A percentile compares a stretch with the other conserved stretches of the same genome.
phyloP scores from a whole-genome alignment of 805 yeast genomes.

The Ogataea paradorogensis region DNA sequence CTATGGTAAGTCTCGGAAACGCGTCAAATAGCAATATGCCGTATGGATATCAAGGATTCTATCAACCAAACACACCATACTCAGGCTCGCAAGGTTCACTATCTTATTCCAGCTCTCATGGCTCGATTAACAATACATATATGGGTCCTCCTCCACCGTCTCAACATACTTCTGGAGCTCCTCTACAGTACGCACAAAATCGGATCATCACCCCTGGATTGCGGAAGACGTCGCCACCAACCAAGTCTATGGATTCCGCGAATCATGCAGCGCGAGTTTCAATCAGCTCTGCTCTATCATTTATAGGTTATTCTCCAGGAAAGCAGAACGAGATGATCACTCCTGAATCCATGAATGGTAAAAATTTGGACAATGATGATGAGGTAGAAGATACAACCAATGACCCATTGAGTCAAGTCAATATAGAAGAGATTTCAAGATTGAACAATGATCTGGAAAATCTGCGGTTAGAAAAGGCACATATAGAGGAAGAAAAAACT shows the following conservation, averaged over 20 bases:
- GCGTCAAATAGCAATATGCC: slow-evolving; percentile 5
- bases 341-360: slow-evolving; percentile 20
- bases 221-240: slow-evolving; percentile 14
- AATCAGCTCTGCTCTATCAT: slow-evolving; percentile 25
- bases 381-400: slow-evolving; percentile 10
- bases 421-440: slow-evolving; percentile 11
- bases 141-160: slow-evolving; percentile 7
- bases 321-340: slow-evolving; percentile 13
- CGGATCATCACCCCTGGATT: slow-evolving; percentile 26
- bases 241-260: slow-evolving; percentile 2
- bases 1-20: slow-evolving; percentile 6
- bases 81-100: not conserved
- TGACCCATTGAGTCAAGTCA: slow-evolving; percentile 12
- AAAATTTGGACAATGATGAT: slow-evolving; percentile 9
- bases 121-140: slow-evolving; percentile 3
- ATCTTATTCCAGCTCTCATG: slow-evolving; percentile 4
- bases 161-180: slow-evolving; percentile 5
- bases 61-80: slow-evolving; percentile 3
- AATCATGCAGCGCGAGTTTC: slow-evolving; percentile 23
- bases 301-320: slow-evolving; percentile 19
- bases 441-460: slow-evolving; percentile 11
- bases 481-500: slow-evolving; percentile 6
- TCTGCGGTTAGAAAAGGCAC: slow-evolving; percentile 15
- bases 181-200: slow-evolving; percentile 10
- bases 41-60: slow-evolving; percentile 1